Percentiles rank a stretch among this genome's conserved stretches.
Evolutionary conservation across 371 early-diverging fungal species (phyloP).

Genomic region (Syncephalastrum racemosum): DNA sequence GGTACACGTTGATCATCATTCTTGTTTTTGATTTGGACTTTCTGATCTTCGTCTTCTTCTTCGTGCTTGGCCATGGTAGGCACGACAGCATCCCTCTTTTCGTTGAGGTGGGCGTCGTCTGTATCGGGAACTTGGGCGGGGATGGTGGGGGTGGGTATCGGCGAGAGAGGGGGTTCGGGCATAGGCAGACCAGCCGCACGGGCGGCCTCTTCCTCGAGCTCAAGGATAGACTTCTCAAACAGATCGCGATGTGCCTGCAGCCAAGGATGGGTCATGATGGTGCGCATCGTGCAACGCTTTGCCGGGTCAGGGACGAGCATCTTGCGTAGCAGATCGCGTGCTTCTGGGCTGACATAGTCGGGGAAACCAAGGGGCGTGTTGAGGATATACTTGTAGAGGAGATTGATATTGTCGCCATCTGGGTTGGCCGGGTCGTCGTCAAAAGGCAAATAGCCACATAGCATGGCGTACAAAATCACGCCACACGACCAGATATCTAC

Average conservation of each 20-base stretch:
- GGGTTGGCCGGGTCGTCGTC: constrained; percentile 98
- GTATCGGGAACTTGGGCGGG: constrained; percentile 5
- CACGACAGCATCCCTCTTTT: constrained; percentile 1
- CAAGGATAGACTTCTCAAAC: constrained; percentile 24
- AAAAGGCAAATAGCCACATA: constrained; percentile 97
- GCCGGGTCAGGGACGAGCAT: constrained; percentile 93
- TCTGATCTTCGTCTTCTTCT: not conserved
- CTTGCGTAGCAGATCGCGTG: constrained; percentile 79
- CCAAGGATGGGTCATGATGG: constrained; percentile 87
- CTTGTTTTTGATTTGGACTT: too few relatives aligned
- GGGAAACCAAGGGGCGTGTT: constrained; percentile 90
- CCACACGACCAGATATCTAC: constrained; percentile 98
- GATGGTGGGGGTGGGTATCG: not conserved
- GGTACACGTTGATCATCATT: too few relatives aligned
- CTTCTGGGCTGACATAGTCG: constrained; percentile 81
- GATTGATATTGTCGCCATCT: constrained; percentile 94
- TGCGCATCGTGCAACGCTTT: constrained; percentile 82
- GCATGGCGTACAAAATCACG: constrained; percentile 95
- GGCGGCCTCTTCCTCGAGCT: constrained; percentile 24
- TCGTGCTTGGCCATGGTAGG: constrained; percentile 8
- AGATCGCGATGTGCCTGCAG: constrained; percentile 31
- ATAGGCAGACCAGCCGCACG: constrained; percentile 19
- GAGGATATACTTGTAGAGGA: constrained; percentile 94
- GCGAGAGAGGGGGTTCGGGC: constrained; percentile 8
- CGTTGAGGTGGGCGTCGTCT: constrained; percentile 1